These are phyloP conservation scores for Picea glauca DNA, from an alignment of 75 land plant genomes.

Conservation along the genomic window DNA sequence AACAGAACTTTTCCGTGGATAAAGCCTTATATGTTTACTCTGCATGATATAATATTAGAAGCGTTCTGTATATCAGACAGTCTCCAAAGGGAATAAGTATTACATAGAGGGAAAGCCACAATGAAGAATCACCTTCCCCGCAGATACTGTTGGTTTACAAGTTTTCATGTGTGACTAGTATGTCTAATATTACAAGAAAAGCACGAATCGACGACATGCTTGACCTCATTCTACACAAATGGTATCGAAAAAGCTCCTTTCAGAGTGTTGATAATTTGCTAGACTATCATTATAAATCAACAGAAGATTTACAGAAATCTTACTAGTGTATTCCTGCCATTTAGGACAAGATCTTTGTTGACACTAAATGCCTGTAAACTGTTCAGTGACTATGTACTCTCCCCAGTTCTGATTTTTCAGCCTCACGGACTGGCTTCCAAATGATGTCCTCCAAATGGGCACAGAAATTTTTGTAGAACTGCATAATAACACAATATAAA, in stretches of 20 bases:
- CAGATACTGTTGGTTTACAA: neutral
- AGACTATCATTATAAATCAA: neutral
- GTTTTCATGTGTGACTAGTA: neutral
- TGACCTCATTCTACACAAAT: neutral
- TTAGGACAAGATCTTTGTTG: neutral
- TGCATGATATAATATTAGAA: too few relatives aligned
- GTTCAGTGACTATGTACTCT: neutral
- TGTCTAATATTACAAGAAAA: neutral
- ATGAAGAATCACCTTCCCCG: too few relatives aligned
- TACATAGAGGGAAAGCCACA: too few relatives aligned
- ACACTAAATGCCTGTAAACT: neutral
- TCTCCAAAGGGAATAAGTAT: too few relatives aligned
- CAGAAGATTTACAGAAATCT: neutral
- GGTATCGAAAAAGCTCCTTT: neutral
- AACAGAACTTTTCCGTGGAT: too few relatives aligned
- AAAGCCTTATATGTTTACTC: too few relatives aligned
- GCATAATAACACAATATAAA: conserved; percentile 15
- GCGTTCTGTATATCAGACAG: too few relatives aligned
- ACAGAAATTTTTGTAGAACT: conserved; percentile 79
- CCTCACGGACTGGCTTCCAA: conserved; percentile 46
- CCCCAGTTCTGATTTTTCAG: conserved; percentile 2
- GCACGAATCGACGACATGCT: neutral
- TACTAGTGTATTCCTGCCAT: neutral
- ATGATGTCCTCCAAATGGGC: conserved; percentile 49
- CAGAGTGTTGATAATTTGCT: neutral